phyloP scores from a whole-genome alignment of 441 rosid species.

The California macrophylla region DNA sequence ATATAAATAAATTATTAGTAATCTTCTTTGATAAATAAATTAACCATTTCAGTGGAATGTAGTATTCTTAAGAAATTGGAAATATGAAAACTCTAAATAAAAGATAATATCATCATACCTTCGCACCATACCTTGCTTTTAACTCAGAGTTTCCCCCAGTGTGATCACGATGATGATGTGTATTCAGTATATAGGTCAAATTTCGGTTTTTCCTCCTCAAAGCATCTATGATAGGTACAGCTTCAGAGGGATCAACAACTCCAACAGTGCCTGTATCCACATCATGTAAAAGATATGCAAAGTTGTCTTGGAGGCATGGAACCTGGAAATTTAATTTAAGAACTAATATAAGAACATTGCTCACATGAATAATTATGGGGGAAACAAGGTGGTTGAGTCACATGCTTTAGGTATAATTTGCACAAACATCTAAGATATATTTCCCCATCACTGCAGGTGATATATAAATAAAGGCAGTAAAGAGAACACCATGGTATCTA shows the following conservation, averaged over 20 bases:
- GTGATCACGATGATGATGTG: constrained; percentile 85
- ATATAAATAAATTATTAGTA: neutral
- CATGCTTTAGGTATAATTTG: neutral
- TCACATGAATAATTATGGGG: neutral
- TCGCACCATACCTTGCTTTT: constrained; percentile 94
- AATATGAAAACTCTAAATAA: neutral
- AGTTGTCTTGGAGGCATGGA: constrained; percentile 73
- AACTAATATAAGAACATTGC: constrained; percentile 6
- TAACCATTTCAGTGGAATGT: neutral
- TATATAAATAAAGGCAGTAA: neutral
- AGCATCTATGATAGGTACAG: constrained; percentile 72
- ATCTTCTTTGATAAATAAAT: neutral
- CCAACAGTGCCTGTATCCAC: constrained; percentile 93
- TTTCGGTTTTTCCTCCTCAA: constrained; percentile 63
- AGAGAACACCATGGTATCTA: neutral
- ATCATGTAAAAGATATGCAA: constrained; percentile 86
- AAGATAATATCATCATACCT: constrained; percentile 48
- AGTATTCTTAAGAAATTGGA: neutral
- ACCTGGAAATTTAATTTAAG: constrained; percentile 36
- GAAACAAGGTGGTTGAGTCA: neutral
- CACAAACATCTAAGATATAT: neutral
- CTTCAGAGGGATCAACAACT: constrained; percentile 96
- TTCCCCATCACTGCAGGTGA: neutral
- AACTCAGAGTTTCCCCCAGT: constrained; percentile 78
- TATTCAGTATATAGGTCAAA: constrained; percentile 76